Percentiles rank a stretch among this genome's conserved stretches.
These are phyloP conservation scores for Saturnispora diversa DNA, from an alignment of 805 yeast genomes.

Conservation along the genomic window DNA sequence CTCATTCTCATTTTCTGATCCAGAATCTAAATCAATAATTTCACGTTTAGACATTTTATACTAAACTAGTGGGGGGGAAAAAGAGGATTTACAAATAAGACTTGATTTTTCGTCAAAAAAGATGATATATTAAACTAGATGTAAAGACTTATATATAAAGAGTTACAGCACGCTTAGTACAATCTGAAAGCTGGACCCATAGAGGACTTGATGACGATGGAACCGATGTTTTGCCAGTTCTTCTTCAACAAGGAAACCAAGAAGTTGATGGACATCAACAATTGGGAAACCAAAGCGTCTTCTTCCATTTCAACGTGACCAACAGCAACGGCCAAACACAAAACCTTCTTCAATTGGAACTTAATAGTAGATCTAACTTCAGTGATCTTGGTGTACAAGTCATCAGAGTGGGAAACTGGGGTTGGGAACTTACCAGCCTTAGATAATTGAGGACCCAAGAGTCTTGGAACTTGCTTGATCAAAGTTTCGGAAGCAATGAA, in stretches of 20 bases:
- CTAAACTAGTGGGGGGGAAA: neutral
- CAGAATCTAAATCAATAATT: neutral
- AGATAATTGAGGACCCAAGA: slow-evolving; percentile 99
- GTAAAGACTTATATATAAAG: slow-evolving; percentile 3
- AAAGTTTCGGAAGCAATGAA: slow-evolving; percentile 98
- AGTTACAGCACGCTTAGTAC: slow-evolving; percentile 55
- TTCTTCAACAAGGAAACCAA: slow-evolving; percentile 98
- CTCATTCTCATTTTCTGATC: neutral
- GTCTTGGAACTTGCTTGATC: slow-evolving; percentile 99
- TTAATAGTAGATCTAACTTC: slow-evolving; percentile 99
- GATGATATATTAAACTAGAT: neutral
- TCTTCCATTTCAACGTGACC: slow-evolving; percentile 99
- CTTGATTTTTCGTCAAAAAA: neutral
- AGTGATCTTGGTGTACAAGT: slow-evolving; percentile 87
- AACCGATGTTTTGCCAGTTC: slow-evolving; percentile 99
- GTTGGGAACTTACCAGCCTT: slow-evolving; percentile 99
- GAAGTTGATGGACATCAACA: slow-evolving; percentile 98
- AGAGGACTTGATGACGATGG: slow-evolving; percentile 96
- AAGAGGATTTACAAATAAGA: neutral
- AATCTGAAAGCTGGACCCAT: slow-evolving; percentile 99
- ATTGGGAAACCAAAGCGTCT: slow-evolving; percentile 92
- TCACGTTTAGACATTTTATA: neutral
- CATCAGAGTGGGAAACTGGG: slow-evolving; percentile 99
- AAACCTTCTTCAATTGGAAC: slow-evolving; percentile 99
- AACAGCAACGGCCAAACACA: slow-evolving; percentile 98